These are phyloP conservation scores for Cladophialophora carrionii DNA, from an alignment of 2,329 filamentous ascomycete species.

Conservation along the genomic window DNA sequence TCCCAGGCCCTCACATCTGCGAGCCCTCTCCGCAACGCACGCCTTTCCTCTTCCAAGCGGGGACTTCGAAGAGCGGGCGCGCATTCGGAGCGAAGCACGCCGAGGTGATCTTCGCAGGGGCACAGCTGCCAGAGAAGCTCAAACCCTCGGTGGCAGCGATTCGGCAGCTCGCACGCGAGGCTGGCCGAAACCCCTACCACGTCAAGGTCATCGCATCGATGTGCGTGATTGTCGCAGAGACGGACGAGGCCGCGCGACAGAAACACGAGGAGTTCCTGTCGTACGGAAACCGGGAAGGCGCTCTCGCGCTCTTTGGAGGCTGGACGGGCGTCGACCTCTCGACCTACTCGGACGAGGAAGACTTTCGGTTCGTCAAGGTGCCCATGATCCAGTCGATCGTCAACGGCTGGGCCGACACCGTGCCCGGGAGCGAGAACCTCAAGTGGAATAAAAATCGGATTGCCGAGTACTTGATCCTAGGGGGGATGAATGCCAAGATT, in stretches of 20 bases:
- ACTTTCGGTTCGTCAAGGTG: slow-evolving; percentile 60
- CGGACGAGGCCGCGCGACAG: slow-evolving; percentile 57
- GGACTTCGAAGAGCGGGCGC: slow-evolving; percentile 61
- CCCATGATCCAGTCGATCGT: slow-evolving; percentile 53
- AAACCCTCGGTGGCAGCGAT: slow-evolving; percentile 56
- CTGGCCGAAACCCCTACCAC: slow-evolving; percentile 60
- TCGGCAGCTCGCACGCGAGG: slow-evolving; percentile 54
- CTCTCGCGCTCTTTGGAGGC: slow-evolving; percentile 60
- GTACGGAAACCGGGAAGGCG: slow-evolving; percentile 58
- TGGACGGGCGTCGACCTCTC: slow-evolving; percentile 66
- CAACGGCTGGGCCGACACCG: slow-evolving; percentile 31
- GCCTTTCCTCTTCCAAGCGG: slow-evolving; percentile 63
- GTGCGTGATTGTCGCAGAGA: slow-evolving; percentile 55
- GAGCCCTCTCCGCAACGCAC: slow-evolving; percentile 62
- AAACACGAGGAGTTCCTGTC: slow-evolving; percentile 59
- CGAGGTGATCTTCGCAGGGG: slow-evolving; percentile 63
- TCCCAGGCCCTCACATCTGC: slow-evolving; percentile 54
- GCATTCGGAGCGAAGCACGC: slow-evolving; percentile 62
- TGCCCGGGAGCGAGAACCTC: slow-evolving; percentile 45
- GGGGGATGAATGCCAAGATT: slow-evolving; percentile 54
- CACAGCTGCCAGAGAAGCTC: slow-evolving; percentile 62
- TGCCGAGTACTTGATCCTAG: slow-evolving; percentile 53
- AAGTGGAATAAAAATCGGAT: slow-evolving; percentile 48
- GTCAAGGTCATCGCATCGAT: slow-evolving; percentile 61
- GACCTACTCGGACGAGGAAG: slow-evolving; percentile 61